A percentile compares a stretch with the other conserved stretches of the same genome.
Conservation (phyloP, 495 filamentous ascomycete species). For the Rhizodiscina lignyota region DNA sequence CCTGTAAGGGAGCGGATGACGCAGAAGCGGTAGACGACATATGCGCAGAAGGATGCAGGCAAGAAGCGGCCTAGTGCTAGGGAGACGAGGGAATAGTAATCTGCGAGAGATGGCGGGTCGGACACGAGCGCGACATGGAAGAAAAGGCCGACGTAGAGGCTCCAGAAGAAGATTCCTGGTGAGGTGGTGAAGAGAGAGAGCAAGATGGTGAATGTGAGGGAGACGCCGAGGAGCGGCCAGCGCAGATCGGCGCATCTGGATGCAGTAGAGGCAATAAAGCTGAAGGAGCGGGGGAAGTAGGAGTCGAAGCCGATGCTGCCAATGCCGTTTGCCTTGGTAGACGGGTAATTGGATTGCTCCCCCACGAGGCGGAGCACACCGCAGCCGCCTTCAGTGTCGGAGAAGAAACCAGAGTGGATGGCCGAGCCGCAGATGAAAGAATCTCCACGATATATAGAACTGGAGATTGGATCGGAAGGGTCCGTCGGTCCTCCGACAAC, state of each 20-base stretch:
- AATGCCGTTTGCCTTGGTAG: conserved; percentile 18
- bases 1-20: conserved; percentile 24
- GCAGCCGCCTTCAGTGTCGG: conserved; percentile 20
- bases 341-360: conserved; percentile 17
- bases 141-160: conserved; percentile 22
- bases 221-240: conserved; percentile 24
- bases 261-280: conserved; percentile 21
- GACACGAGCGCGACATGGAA: conserved; percentile 26
- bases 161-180: conserved; percentile 23
- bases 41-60: conserved; percentile 23
- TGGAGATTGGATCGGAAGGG: conserved; percentile 9
- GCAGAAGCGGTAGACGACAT: conserved; percentile 23
- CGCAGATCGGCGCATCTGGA: conserved; percentile 23
- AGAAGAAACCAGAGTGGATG: conserved; percentile 25
- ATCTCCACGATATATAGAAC: conserved; percentile 21
- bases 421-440: conserved; percentile 27
- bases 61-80: conserved; percentile 24
- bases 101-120: conserved; percentile 20
- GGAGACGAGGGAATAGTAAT: conserved; percentile 27
- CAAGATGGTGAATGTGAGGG: conserved; percentile 20
- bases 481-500: conserved; percentile 23
- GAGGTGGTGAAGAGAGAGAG: conserved; percentile 26
- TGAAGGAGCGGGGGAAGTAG: conserved; percentile 25
- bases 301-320: conserved; percentile 20
- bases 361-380: conserved; percentile 22